phyloP scores from a whole-genome alignment of 371 early-diverging fungal species.

The Rhizomucor pusillus region DNA sequence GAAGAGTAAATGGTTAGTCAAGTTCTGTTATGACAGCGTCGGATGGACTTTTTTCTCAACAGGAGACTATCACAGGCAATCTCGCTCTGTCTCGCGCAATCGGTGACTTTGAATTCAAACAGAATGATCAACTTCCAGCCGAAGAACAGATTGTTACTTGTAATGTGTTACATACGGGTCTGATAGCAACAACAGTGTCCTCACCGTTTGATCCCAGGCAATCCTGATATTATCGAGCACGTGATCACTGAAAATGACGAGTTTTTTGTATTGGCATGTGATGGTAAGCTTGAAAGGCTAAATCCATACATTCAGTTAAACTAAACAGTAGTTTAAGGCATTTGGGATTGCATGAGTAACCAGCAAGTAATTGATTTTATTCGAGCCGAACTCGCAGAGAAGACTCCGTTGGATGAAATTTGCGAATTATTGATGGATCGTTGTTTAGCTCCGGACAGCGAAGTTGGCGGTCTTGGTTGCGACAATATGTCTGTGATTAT shows the following conservation, averaged over 20 bases:
- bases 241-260: constrained; percentile 73
- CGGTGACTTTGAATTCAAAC: constrained; percentile 98
- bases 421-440: constrained; percentile 89
- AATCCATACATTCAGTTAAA: too few species aligned
- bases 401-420: constrained; percentile 57
- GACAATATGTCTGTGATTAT: constrained; percentile 98
- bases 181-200: not conserved
- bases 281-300: constrained; percentile 76
- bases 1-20: constrained; percentile 87
- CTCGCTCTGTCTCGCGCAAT: constrained; percentile 95
- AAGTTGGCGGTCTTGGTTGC: constrained; percentile 90
- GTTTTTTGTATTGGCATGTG: constrained; percentile 94
- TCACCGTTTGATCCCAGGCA: constrained; percentile 32
- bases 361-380: constrained; percentile 89
- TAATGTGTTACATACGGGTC: constrained; percentile 9
- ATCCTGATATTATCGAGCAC: constrained; percentile 79
- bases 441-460: constrained; percentile 87
- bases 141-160: constrained; percentile 93
- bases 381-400: constrained; percentile 58
- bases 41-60: not conserved
- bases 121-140: constrained; percentile 66
- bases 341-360: constrained; percentile 96
- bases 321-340: constrained; percentile 50
- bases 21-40: not conserved
- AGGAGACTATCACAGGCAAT: constrained; percentile 62